Percentiles rank a stretch among this genome's conserved stretches.
These are phyloP conservation scores for Saccharomyces pastorianus DNA, from an alignment of 1,139 yeast species.

Conservation along the genomic window DNA sequence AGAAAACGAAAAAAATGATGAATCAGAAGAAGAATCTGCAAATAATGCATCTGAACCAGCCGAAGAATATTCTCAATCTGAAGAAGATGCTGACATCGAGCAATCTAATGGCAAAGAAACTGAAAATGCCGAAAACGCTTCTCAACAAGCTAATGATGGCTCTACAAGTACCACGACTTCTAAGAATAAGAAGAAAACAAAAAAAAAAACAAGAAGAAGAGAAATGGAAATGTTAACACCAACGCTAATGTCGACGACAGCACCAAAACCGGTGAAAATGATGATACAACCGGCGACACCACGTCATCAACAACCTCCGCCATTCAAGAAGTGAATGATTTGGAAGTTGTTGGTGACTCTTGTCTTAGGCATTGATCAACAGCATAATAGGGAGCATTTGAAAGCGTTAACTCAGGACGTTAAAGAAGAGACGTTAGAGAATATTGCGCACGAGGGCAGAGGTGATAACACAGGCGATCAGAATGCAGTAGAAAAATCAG, in stretches of 20 bases:
- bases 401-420: conserved; percentile 21
- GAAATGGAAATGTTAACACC: conserved; percentile 5
- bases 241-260: conserved; percentile 3
- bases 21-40: conserved; percentile 7
- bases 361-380: conserved; percentile 29
- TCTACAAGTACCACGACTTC: conserved; percentile 1
- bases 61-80: conserved; percentile 3
- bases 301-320: background rate
- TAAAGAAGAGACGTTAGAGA: conserved; percentile 20
- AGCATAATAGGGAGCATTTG: conserved; percentile 14
- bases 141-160: background rate
- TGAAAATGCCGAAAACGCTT: background rate
- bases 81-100: conserved; percentile 3
- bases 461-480: conserved; percentile 4
- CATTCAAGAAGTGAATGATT: background rate
- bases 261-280: background rate
- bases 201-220: conserved; percentile 11
- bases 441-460: conserved; percentile 17
- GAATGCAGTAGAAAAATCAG: background rate
- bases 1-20: conserved; percentile 3
- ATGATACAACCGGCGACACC: background rate
- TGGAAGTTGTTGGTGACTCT: conserved; percentile 16
- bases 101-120: conserved; percentile 1
- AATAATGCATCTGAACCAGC: conserved; percentile 3
- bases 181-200: conserved; percentile 12